Conservation (phyloP, 257 asterid genomes). For the Osmanthus fragrans region DNA sequence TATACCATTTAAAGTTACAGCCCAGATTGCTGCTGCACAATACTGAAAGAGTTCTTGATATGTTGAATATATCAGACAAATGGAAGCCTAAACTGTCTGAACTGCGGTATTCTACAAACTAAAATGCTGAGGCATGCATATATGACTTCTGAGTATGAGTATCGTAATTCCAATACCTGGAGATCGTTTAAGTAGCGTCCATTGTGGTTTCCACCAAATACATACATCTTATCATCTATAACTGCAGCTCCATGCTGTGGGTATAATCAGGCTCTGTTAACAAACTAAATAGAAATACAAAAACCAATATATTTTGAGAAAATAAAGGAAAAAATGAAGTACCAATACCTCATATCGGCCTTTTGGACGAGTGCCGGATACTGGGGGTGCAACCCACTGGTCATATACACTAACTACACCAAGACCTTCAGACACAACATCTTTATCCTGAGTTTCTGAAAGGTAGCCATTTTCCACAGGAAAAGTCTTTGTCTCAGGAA, state of each 20-base stretch:
- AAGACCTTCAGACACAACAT: conserved; percentile 67
- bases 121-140: conserved; percentile 5
- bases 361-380: conserved; percentile 72
- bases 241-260: conserved; percentile 94
- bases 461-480: conserved; percentile 64
- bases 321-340: conserved; percentile 13
- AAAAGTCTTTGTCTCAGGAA: conserved; percentile 54
- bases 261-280: conserved; percentile 24
- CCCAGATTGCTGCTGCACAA: not conserved
- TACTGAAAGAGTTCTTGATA: not conserved
- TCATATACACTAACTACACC: conserved; percentile 72
- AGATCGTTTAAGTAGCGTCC: conserved; percentile 95
- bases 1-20: conserved; percentile 8
- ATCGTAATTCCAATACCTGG: conserved; percentile 60
- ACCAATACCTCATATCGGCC: conserved; percentile 75
- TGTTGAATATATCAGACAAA: not conserved
- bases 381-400: conserved; percentile 83
- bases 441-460: conserved; percentile 78
- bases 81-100: conserved; percentile 12
- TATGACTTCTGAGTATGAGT: conserved; percentile 8
- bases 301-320: conserved; percentile 8
- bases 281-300: not conserved
- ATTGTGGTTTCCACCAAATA: conserved; percentile 93
- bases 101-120: conserved; percentile 19
- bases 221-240: conserved; percentile 84